Evolutionary conservation across 352 stramenopile species (phyloP), one percentile per base, ranked within the genome.

Genomic region (Globisporangium middletonii): DNA sequence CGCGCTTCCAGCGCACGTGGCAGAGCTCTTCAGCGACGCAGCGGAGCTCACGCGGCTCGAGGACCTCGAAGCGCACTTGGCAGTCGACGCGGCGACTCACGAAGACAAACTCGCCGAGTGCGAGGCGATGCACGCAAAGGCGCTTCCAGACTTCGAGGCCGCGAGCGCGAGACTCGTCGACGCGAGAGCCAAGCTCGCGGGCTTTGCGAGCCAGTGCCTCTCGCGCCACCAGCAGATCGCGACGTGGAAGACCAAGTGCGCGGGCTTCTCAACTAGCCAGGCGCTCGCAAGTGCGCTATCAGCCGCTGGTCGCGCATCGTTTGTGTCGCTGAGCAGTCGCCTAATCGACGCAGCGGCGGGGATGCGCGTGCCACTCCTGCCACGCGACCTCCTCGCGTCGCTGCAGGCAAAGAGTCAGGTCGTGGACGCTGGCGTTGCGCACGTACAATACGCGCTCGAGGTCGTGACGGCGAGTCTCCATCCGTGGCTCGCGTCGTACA

Each of bases 151-250:
- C 8, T 13, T 57, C 4, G 15, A 55, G 16, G 18, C 35, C 41
- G 30, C 33, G 27, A 54, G 16, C 13, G 48, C 47, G 6, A 19
- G 28, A 35, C 43, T 44, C 15, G 50, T 52, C n/a, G 55, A 33
- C 11, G 46, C 61, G 23, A 64, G 61, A 43, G 12, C 52, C 11
- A 69, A 65, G 48, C 55, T 86, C 8, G 54, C 47, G 3, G 50
- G 50, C 19, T 87, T 89, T 57, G 68, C 57, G 13, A 65, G 67
- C 3, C 68, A 86, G 57, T 89, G 79, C 41, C 53, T 68, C n/a
- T 50, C 65, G 56, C 71, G 70, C 38, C 75, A 88, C 48, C 59
- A 60, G 44, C 74, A 90, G 57, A 77, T 88, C 42, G 55, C 72
- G 55, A 33, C 33, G 37, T 88, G 66, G 72, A 68, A 58, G 35